A percentile compares a stretch with the other conserved stretches of the same genome.
These are phyloP conservation scores for Volvox carteri DNA, from an alignment of 163 green algal species.

Conservation along the genomic window DNA sequence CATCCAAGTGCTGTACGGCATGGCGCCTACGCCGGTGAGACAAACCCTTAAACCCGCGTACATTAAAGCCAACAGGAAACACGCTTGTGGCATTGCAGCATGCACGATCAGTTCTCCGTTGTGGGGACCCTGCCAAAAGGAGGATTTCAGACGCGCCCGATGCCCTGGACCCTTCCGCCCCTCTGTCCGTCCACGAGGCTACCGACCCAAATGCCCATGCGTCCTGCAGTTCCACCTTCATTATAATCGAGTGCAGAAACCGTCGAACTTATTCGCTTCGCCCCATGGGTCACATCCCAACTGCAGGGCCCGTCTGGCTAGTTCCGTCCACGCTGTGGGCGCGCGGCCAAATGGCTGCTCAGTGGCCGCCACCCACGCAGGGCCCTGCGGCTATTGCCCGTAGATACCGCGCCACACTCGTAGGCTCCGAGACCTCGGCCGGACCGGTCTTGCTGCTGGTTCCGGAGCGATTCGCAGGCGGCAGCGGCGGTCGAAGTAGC, in stretches of 20 bases:
- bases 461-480: neutral
- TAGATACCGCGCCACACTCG: conserved; percentile 43
- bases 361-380: conserved; percentile 43
- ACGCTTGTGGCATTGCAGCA: no score
- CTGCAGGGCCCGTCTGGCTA: conserved; percentile 43
- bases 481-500: neutral
- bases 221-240: no score
- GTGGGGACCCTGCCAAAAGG: no score
- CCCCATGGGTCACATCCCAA: no score
- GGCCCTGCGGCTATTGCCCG: conserved; percentile 35
- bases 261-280: no score
- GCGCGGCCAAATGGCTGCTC: neutral
- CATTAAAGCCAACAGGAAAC: no score
- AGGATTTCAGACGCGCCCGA: no score
- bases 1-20: conserved; percentile 24
- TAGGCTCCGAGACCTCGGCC: neutral
- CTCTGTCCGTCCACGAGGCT: no score
- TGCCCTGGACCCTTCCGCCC: no score
- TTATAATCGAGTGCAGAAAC: no score
- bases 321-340: conserved; percentile 44
- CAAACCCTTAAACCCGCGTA: neutral
- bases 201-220: no score
- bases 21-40: conserved; percentile 28
- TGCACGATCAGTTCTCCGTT: no score
- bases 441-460: neutral